Evolutionary conservation across 2,329 filamentous ascomycete species (phyloP).

Genomic region (Neonectria faginata): DNA sequence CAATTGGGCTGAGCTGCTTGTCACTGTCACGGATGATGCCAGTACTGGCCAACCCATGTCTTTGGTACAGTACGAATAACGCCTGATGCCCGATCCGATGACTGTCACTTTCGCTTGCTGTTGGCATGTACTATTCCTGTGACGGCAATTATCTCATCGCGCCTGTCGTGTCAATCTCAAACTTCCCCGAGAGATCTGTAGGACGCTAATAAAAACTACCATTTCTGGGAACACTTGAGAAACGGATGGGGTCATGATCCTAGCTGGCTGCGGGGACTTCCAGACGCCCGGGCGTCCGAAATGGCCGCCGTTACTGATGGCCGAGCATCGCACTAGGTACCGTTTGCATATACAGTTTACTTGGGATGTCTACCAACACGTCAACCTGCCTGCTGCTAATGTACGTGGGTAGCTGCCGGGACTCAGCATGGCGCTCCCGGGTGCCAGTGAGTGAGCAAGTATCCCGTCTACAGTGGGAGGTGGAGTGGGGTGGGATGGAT

Average conservation of each 20-base stretch:
- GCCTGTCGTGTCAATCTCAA: conserved; percentile 29
- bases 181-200: conserved; percentile 29
- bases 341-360: neutral
- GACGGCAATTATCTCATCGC: conserved; percentile 18
- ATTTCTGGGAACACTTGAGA: conserved; percentile 14
- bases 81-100: conserved; percentile 13
- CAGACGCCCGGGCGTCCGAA: conserved; percentile 11
- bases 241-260: conserved; percentile 15
- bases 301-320: conserved; percentile 12
- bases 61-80: neutral
- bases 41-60: conserved; percentile 4
- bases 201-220: conserved; percentile 21
- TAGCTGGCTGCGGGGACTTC: conserved; percentile 6
- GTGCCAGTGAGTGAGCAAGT: conserved; percentile 13
- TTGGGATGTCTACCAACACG: neutral
- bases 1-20: conserved; percentile 9
- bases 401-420: neutral
- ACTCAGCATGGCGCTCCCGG: conserved; percentile 14
- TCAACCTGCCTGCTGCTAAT: neutral
- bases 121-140: conserved; percentile 7
- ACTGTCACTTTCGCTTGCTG: conserved; percentile 4
- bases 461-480: conserved; percentile 1
- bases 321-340: neutral
- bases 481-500: conserved; percentile 22
- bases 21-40: conserved; percentile 4